Conservation (phyloP, 2,329 filamentous ascomycete species). For the Sporothrix pallida region DNA sequence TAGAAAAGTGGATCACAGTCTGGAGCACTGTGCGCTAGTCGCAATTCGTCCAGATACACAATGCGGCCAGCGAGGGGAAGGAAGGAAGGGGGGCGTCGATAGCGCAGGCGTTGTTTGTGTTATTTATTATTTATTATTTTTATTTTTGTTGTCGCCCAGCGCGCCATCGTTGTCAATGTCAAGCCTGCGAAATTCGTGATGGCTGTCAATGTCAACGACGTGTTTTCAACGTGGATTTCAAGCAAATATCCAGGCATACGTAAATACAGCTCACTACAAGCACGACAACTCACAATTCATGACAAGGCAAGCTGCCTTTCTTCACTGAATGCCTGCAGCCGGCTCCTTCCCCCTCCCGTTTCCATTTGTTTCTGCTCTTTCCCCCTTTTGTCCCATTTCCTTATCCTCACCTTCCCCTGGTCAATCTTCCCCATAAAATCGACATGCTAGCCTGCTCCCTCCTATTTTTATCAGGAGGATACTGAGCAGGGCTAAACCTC, state of each 20-base stretch:
- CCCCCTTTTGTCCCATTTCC: slow-evolving; percentile 13
- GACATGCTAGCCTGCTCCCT: background rate
- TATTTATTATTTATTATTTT: background rate
- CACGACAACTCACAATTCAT: too few species aligned
- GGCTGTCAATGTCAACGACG: too few species aligned
- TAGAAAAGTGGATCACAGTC: background rate
- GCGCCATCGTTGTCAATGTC: background rate
- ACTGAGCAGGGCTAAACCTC: background rate
- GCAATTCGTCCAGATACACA: slow-evolving; percentile 12
- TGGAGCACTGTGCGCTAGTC: background rate
- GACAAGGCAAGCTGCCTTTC: too few species aligned
- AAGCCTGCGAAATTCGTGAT: background rate
- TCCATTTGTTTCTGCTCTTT: background rate
- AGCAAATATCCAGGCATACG: too few species aligned
- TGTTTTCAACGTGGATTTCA: too few species aligned
- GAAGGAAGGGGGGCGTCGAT: slow-evolving; percentile 23
- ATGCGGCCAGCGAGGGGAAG: background rate
- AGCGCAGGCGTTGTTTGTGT: background rate
- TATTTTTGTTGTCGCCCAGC: slow-evolving; percentile 10
- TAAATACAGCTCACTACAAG: too few species aligned
- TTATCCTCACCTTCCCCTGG: slow-evolving; percentile 19
- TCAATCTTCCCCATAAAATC: slow-evolving; percentile 27
- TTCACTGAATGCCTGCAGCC: background rate
- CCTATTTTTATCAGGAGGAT: slow-evolving; percentile 22
- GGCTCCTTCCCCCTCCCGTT: slow-evolving; percentile 17